These are phyloP conservation scores for Daedaleopsis nitida DNA, from an alignment of 768 basidiomycete genomes.

Conservation along the genomic window DNA sequence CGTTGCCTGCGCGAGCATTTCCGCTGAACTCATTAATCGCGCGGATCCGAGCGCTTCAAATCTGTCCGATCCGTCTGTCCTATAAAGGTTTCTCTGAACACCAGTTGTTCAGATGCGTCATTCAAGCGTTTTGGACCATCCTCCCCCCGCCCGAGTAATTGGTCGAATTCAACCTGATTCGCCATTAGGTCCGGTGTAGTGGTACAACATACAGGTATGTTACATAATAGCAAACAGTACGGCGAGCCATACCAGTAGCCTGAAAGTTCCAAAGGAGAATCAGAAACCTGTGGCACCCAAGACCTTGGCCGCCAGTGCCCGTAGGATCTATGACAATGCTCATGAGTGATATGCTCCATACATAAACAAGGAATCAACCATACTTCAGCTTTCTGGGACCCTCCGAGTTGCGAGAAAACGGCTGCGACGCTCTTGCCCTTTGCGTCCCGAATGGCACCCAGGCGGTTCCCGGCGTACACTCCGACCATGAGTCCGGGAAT, in stretches of 20 bases:
- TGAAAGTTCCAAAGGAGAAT: slow-evolving; percentile 5
- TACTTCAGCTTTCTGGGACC: slow-evolving; percentile 87
- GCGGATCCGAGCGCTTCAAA: no score
- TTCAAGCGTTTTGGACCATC: no score
- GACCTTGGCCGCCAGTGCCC: slow-evolving; percentile 81
- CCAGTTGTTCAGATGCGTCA: no score
- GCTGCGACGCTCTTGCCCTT: slow-evolving; percentile 93
- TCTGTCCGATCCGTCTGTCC: no score
- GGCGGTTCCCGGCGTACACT: slow-evolving; percentile 84
- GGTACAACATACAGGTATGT: background rate
- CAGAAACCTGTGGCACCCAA: slow-evolving; percentile 64
- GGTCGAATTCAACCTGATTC: no score
- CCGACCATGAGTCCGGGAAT: slow-evolving; percentile 86
- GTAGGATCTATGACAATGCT: slow-evolving; percentile 60
- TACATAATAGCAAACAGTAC: background rate
- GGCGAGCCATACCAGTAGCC: no score
- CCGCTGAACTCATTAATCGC: no score
- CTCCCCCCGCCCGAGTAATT: no score
- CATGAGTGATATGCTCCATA: background rate
- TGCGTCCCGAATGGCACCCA: slow-evolving; percentile 90
- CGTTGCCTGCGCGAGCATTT: no score
- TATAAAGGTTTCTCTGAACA: no score
- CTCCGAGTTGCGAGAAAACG: slow-evolving; percentile 78
- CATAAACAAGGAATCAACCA: background rate
- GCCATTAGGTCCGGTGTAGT: no score